Conservation (phyloP, 352 stramenopile genomes). For the Phytophthora cajani region DNA sequence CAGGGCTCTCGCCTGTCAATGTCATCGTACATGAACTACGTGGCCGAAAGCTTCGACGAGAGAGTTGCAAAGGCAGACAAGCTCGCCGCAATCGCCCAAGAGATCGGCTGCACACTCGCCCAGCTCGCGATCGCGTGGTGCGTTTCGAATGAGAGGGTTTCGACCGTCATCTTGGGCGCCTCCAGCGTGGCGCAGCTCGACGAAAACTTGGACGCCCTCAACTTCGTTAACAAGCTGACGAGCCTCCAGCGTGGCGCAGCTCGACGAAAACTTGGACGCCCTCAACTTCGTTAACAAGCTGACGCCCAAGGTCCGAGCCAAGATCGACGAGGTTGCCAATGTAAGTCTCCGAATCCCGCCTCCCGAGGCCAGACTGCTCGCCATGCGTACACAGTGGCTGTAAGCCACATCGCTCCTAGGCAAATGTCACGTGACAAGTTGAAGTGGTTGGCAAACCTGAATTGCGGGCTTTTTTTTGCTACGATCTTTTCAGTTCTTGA, state of each 20-base stretch:
- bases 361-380: slow-evolving; percentile 21
- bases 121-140: slow-evolving; percentile 69
- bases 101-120: slow-evolving; percentile 48
- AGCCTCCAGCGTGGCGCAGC: slow-evolving; percentile 55
- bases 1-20: slow-evolving; percentile 52
- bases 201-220: slow-evolving; percentile 56
- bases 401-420: neutral
- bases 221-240: slow-evolving; percentile 56
- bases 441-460: neutral
- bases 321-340: slow-evolving; percentile 55
- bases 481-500: neutral
- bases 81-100: slow-evolving; percentile 37
- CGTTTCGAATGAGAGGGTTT: slow-evolving; percentile 55
- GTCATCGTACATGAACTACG: slow-evolving; percentile 42
- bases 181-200: slow-evolving; percentile 59
- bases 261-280: slow-evolving; percentile 62
- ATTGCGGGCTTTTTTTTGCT: neutral
- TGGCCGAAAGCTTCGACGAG: slow-evolving; percentile 38
- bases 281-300: slow-evolving; percentile 53
- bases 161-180: slow-evolving; percentile 57
- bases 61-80: slow-evolving; percentile 40
- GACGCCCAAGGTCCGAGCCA: slow-evolving; percentile 52
- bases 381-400: slow-evolving; percentile 28
- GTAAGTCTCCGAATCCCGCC: slow-evolving; percentile 27
- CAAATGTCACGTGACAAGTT: neutral